Percentiles rank a stretch among this genome's conserved stretches.
phyloP scores from a whole-genome alignment of 31 red algal species.

The Odonthalia washingtoniensis region DNA sequence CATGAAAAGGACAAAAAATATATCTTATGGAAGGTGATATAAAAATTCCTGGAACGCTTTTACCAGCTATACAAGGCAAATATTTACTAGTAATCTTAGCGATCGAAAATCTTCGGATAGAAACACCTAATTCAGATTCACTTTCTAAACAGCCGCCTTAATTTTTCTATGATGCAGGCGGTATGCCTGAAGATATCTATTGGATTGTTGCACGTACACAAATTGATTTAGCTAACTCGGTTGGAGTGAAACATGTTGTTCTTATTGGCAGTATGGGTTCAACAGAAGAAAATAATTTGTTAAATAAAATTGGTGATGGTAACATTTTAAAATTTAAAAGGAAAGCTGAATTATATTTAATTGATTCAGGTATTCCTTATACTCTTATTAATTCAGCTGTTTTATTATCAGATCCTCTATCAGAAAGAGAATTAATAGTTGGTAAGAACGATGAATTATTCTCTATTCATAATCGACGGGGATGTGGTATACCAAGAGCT shows the following conservation, averaged over 20 bases:
- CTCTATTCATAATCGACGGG: slow-evolving; percentile 39
- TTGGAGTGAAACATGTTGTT: slow-evolving; percentile 72
- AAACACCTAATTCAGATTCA: slow-evolving; percentile 19
- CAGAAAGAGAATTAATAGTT: slow-evolving; percentile 65
- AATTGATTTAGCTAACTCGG: slow-evolving; percentile 73
- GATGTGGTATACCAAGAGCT: slow-evolving; percentile 57
- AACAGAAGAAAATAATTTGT: slow-evolving; percentile 65
- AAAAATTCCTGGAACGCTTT: slow-evolving; percentile 32
- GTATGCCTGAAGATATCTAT: slow-evolving; percentile 70
- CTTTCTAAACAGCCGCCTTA: slow-evolving; percentile 17
- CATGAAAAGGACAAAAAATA: too few species aligned
- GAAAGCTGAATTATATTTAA: slow-evolving; percentile 77
- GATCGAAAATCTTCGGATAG: slow-evolving; percentile 38
- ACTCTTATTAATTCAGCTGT: slow-evolving; percentile 80
- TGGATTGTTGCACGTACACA: slow-evolving; percentile 66
- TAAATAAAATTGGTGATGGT: slow-evolving; percentile 84
- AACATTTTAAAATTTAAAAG: slow-evolving; percentile 86
- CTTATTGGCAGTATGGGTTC: slow-evolving; percentile 71
- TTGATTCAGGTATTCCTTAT: slow-evolving; percentile 69
- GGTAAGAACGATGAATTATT: slow-evolving; percentile 72
- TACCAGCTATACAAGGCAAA: slow-evolving; percentile 25
- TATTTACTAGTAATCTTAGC: slow-evolving; percentile 70
- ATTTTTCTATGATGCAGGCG: slow-evolving; percentile 53
- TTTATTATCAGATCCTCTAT: slow-evolving; percentile 40
- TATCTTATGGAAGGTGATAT: slow-evolving; percentile 59